Percentiles rank a stretch among this genome's conserved stretches.
Conservation (phyloP, 202 grass and related monocot genomes). For the Cymbopogon flexuosus region DNA sequence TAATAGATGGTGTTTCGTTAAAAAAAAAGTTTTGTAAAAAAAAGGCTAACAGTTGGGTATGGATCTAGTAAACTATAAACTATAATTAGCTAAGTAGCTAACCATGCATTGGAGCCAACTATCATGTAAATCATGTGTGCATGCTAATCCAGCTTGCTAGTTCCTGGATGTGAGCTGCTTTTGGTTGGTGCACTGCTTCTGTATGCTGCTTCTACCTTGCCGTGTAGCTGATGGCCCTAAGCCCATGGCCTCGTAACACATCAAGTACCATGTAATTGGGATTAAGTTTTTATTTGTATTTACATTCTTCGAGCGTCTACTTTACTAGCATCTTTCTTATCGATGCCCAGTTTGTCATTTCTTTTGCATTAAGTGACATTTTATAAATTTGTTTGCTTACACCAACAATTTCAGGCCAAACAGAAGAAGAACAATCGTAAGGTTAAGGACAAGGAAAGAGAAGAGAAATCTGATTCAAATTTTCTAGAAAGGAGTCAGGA, state of each 20-base stretch:
- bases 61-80: not conserved
- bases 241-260: not conserved
- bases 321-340: not conserved
- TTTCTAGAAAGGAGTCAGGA: constrained; percentile 40
- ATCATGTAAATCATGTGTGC: not conserved
- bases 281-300: not conserved
- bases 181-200: not conserved
- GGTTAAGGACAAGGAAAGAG: constrained; percentile 73
- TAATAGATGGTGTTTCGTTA: not conserved
- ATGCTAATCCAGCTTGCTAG: not conserved
- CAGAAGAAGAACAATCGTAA: constrained; percentile 88
- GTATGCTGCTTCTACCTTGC: not conserved
- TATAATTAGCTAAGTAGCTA: not conserved
- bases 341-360: not conserved
- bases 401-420: constrained; percentile 58
- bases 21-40: no score
- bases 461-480: constrained; percentile 49
- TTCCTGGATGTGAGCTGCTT: not conserved
- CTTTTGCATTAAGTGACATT: not conserved
- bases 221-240: not conserved
- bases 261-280: not conserved
- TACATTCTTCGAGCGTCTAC: not conserved
- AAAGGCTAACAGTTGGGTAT: not conserved
- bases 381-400: constrained; percentile 6
- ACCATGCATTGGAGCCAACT: not conserved